phyloP scores from a whole-genome alignment of 148 eudicot species.

The Salicornia ramosissima region DNA sequence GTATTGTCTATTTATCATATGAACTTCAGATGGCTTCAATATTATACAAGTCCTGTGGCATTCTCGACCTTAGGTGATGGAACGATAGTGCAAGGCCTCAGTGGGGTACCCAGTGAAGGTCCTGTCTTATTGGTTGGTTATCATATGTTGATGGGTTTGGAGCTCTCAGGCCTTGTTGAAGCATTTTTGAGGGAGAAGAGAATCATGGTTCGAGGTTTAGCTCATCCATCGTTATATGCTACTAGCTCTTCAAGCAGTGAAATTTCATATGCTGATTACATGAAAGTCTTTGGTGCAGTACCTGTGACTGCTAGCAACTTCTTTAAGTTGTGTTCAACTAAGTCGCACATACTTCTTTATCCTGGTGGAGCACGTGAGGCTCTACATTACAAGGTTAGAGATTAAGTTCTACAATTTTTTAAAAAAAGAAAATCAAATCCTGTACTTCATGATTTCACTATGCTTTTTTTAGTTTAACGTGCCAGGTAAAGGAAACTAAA shows the following conservation, averaged over 20 bases:
- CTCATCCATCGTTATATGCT: constrained; percentile 66
- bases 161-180: constrained; percentile 52
- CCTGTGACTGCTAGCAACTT: constrained; percentile 71
- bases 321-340: constrained; percentile 57
- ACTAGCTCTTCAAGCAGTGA: constrained; percentile 24
- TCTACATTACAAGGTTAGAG: constrained; percentile 73
- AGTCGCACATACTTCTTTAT: constrained; percentile 74
- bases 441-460: too few species aligned
- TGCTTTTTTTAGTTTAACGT: too few species aligned
- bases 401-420: too few species aligned
- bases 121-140: constrained; percentile 91
- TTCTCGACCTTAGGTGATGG: constrained; percentile 79
- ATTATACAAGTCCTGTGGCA: constrained; percentile 56
- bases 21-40: constrained; percentile 48
- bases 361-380: constrained; percentile 99
- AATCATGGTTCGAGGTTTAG: constrained; percentile 66
- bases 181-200: constrained; percentile 62
- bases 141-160: constrained; percentile 89
- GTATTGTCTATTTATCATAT: not conserved
- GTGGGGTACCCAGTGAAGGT: constrained; percentile 87
- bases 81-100: constrained; percentile 66
- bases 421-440: too few species aligned
- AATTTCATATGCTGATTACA: constrained; percentile 39
- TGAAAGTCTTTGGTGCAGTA: constrained; percentile 60
- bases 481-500: too few species aligned